A percentile compares a stretch with the other conserved stretches of the same genome.
Conservation (phyloP, 768 basidiomycete genomes). For the Boletellus sp. region DNA sequence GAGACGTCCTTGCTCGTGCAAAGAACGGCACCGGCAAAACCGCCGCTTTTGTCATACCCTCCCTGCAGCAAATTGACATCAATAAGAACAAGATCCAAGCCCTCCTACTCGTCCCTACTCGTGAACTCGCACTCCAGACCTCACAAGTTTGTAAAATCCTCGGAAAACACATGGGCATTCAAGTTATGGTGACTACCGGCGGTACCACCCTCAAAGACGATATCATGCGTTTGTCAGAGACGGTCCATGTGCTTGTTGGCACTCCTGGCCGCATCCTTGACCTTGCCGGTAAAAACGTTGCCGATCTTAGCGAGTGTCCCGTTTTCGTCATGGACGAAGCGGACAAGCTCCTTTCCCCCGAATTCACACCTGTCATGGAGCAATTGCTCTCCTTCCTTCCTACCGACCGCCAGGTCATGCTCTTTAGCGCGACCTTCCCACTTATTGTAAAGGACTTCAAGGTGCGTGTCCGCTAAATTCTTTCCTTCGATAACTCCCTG, state of each 20-base stretch:
- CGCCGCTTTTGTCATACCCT: slow-evolving; percentile 97
- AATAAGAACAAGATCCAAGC: slow-evolving; percentile 88
- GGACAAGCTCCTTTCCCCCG: slow-evolving; percentile 94
- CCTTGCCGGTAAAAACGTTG: slow-evolving; percentile 87
- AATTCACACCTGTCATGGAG: slow-evolving; percentile 99
- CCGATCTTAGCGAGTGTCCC: slow-evolving; percentile 89
- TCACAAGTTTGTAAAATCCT: slow-evolving; percentile 98
- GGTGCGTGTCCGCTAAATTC: slow-evolving; percentile 37
- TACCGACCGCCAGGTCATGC: slow-evolving; percentile 89
- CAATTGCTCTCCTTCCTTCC: slow-evolving; percentile 86
- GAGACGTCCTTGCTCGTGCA: slow-evolving; percentile 92
- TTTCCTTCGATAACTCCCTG: not conserved
- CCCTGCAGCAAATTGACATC: slow-evolving; percentile 89
- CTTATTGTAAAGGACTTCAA: slow-evolving; percentile 99
- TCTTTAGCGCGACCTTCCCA: slow-evolving; percentile 99
- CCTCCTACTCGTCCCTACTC: slow-evolving; percentile 94
- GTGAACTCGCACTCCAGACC: slow-evolving; percentile 96
- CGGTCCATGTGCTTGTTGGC: slow-evolving; percentile 94
- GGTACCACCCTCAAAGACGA: slow-evolving; percentile 98
- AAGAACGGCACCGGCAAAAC: slow-evolving; percentile 99
- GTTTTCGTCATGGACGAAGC: slow-evolving; percentile 99
- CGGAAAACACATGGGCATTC: slow-evolving; percentile 90
- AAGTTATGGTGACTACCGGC: slow-evolving; percentile 99
- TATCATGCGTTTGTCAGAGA: slow-evolving; percentile 84
- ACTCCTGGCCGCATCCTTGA: slow-evolving; percentile 96